These are phyloP conservation scores for Eurotiales sp. DNA, from an alignment of 2,329 filamentous ascomycete genomes.

Conservation along the genomic window DNA sequence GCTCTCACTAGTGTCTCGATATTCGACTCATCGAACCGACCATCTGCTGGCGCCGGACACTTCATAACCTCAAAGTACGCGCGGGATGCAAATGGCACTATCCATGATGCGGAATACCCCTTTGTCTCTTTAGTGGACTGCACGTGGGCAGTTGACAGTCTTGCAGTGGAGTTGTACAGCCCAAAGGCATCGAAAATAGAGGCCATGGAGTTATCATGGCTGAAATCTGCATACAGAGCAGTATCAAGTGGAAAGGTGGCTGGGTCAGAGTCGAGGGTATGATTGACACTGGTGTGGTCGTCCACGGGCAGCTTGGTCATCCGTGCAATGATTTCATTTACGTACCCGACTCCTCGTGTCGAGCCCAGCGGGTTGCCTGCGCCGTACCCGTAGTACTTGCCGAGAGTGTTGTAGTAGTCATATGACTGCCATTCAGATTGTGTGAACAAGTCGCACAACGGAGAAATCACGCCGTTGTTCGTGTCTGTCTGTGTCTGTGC, in stretches of 20 bases:
- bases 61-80: constrained; percentile 85
- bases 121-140: constrained; percentile 52
- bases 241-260: constrained; percentile 69
- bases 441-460: constrained; percentile 74
- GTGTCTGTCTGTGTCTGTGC: constrained; percentile 41
- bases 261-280: constrained; percentile 65
- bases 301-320: constrained; percentile 64
- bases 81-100: constrained; percentile 75
- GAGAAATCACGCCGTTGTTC: constrained; percentile 53
- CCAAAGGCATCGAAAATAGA: constrained; percentile 73
- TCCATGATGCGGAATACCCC: constrained; percentile 73
- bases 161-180: constrained; percentile 64
- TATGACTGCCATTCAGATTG: constrained; percentile 70
- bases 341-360: constrained; percentile 81
- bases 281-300: constrained; percentile 73
- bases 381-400: constrained; percentile 81
- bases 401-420: constrained; percentile 74
- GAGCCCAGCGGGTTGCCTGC: constrained; percentile 73
- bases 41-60: constrained; percentile 44
- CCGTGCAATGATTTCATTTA: constrained; percentile 81
- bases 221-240: constrained; percentile 80
- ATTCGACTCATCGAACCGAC: constrained; percentile 15
- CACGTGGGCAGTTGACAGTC: constrained; percentile 49
- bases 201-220: constrained; percentile 85
- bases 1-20: constrained; percentile 70